A percentile compares a stretch with the other conserved stretches of the same genome.
These are phyloP conservation scores for Penicillium daleae DNA, from an alignment of 495 filamentous ascomycete species.

Conservation along the genomic window DNA sequence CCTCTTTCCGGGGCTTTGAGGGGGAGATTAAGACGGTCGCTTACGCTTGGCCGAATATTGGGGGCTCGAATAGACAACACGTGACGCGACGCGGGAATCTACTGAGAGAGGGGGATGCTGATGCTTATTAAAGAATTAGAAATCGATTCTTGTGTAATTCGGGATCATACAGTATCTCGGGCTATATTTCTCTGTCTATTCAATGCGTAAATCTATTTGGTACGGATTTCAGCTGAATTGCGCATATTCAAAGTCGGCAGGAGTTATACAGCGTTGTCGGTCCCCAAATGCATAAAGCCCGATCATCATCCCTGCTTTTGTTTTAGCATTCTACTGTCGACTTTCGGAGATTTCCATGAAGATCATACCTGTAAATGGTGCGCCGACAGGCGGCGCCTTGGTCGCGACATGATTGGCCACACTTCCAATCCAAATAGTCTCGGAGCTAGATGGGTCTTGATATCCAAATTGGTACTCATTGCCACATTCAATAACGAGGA, in stretches of 20 bases:
- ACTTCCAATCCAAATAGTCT: constrained; percentile 32
- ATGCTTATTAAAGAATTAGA: not conserved
- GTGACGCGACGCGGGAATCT: not conserved
- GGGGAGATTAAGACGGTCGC: not conserved
- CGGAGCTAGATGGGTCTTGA: constrained; percentile 18
- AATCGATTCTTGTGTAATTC: not conserved
- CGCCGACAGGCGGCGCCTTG: constrained; percentile 38
- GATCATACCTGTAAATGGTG: constrained; percentile 38
- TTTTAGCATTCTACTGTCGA: not conserved
- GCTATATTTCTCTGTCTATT: no score
- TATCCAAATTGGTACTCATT: constrained; percentile 35
- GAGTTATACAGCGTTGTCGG: constrained; percentile 38
- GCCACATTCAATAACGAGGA: constrained; percentile 38
- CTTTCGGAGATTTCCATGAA: not conserved
- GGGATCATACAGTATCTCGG: not conserved
- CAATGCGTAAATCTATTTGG: not conserved
- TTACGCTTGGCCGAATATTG: not conserved
- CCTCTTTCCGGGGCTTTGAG: constrained; percentile 1
- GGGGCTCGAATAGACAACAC: not conserved
- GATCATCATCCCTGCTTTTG: constrained; percentile 37
- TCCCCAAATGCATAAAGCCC: constrained; percentile 52
- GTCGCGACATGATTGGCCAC: constrained; percentile 34
- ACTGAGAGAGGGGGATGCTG: not conserved
- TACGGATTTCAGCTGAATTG: constrained; percentile 17
- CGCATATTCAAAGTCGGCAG: constrained; percentile 48